Evolutionary conservation across 345 rosid species (phyloP), one percentile per base, ranked within the genome.

Genomic region (Syzygium aromaticum): DNA sequence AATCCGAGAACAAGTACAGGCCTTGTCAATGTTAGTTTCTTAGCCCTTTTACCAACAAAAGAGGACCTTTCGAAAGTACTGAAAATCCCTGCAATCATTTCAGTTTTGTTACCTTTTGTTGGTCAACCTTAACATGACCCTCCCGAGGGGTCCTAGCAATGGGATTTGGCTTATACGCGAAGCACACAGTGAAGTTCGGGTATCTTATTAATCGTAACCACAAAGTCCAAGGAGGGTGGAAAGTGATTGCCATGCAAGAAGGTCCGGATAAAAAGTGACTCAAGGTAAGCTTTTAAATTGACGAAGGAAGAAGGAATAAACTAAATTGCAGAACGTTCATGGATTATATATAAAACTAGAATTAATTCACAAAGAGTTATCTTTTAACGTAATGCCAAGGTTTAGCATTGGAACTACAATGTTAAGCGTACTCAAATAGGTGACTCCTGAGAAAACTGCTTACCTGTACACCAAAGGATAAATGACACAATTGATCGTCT

Each of bases 401-500:
- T 40, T 40, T 40, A 40, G 43, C 43, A 40, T 40, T 40, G 33
- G 8, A 59, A 59, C 17, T 27, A 59, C 16, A 12, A 59, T 27
- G 5, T 59, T 59, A 59, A 59, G 33, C 67, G 0, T 59, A 16
- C 67, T 59, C 0, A 2, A 3, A 16, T 27, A 12, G 16, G 17
- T 59, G 8, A 27, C 67, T 59, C 2, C 67, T 12, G 0, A 6
- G 8, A 59, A 59, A 59, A 59, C 3, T 27, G 30, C 28, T 14
- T 61, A 61, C 8, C 28, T 61, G 3, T 27, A 12, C 33, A 13
- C 30, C 0, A 61, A 25, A 59, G 30, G 33, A 27, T 30, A 61
- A 61, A 5, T 16, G 2, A 7, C 1, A 59, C 0, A 3, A 11
- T 2, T 0, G 0, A 27, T 59, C 14, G 2, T 30, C 6, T 25